phyloP scores from a whole-genome alignment of 192 early-diverging fungal genomes.

The Pecoramyces ruminantium region DNA sequence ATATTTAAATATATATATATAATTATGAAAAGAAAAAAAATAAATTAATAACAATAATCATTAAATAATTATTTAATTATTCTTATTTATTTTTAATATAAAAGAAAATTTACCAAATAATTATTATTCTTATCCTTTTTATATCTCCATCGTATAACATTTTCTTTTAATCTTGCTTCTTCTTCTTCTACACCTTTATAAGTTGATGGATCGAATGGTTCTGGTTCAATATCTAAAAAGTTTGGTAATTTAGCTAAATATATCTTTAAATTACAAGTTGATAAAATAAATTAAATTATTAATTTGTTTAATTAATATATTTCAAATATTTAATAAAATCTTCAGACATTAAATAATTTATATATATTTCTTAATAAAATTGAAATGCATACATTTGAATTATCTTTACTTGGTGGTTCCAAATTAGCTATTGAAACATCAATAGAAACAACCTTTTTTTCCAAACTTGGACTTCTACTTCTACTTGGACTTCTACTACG shows the following conservation, averaged over 20 bases:
- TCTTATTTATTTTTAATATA: not conserved
- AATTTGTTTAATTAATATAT: no score
- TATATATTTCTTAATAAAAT: no score
- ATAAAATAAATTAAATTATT: no score
- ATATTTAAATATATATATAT: no score
- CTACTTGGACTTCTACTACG: not conserved
- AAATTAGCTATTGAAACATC: not conserved
- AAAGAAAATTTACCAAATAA: constrained; percentile 6
- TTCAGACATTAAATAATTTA: no score
- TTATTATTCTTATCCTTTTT: constrained; percentile 10
- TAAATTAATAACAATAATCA: no score
- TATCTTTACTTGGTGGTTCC: not conserved
- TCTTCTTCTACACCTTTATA: constrained; percentile 17
- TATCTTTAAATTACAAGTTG: not conserved
- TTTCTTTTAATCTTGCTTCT: constrained; percentile 32
- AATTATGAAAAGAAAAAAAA: no score
- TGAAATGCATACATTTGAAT: not conserved
- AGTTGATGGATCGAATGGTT: constrained; percentile 38
- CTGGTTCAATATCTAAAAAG: constrained; percentile 44
- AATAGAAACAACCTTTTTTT: not conserved
- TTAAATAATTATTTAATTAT: no score
- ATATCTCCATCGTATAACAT: constrained; percentile 61
- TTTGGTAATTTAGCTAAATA: constrained; percentile 24
- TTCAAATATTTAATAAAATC: no score
- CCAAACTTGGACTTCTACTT: not conserved